Evolutionary conservation across 2,329 filamentous ascomycete species (phyloP), one percentile per base, ranked within the genome.

Genomic region (Thermothelomyces thermophilus): DNA sequence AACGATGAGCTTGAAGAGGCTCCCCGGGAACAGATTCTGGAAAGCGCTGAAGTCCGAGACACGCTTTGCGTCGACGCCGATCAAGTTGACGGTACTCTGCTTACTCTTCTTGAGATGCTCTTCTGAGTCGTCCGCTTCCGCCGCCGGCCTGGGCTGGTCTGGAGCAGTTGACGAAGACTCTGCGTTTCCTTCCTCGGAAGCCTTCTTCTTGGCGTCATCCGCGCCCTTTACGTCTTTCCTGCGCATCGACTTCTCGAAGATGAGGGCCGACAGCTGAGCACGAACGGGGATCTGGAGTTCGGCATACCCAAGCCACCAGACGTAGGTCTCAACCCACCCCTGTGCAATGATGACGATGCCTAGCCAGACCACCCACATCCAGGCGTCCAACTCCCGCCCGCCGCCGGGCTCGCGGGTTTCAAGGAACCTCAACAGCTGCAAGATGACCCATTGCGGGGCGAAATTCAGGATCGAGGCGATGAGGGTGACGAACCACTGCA

Each of bases 201-300:
- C 61, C 30, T 70, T 68, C 42, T 70, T 71, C 16, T 64, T 63
- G 9, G 65, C 59, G 60, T 77, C 81, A 31, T 71, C 72, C 4
- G 77, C 73, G 10, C 79, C 76, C 63, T 89, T 88, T 35, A 87
- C 79, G 63, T 90, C 87, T 63, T 91, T 91, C 42, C 83, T 77
- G 37, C 83, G 76, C 73, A 90, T 80, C 0, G 85, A 79, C 64
- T 93, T 93, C 52, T 83, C 78, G 58, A 90, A 91, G 14, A 91
- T 77, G 7, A 89, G 72, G 0, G 84, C 77, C 1, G 84, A 81
- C 2, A 93, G 69, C 59, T 90, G 83, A 24, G 81, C 76, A 45
- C 84, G 80, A 14, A 90, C 70, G 0, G 85, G 83, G 20, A 88
- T 73, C 40, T 75, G 74, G 10, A 90, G 63, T 45, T 80, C 75